Percentiles rank a stretch among this genome's conserved stretches.
Evolutionary conservation across 805 yeast genomes (phyloP).

Genomic region (Nakazawaea holstii): DNA sequence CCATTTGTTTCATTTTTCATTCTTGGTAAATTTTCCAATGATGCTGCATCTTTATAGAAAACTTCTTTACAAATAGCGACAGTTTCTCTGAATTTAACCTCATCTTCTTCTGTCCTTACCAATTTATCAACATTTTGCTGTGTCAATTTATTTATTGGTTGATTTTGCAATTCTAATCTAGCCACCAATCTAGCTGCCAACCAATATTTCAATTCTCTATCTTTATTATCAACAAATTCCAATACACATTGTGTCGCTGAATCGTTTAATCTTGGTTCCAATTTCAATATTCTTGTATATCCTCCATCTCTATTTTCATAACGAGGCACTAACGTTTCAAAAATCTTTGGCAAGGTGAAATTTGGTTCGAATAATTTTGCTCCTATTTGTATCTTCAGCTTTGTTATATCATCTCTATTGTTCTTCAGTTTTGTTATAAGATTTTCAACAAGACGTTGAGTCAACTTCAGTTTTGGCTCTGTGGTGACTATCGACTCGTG

Average conservation of each 20-base stretch:
- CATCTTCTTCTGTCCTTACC: slow-evolving; percentile 46
- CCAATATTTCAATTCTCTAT: slow-evolving; percentile 68
- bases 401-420: slow-evolving; percentile 19
- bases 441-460: slow-evolving; percentile 58
- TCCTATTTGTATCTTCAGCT: slow-evolving; percentile 22
- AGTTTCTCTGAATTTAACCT: slow-evolving; percentile 46
- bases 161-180: slow-evolving; percentile 61
- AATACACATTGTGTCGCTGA: slow-evolving; percentile 84
- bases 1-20: slow-evolving; percentile 17
- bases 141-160: slow-evolving; percentile 49
- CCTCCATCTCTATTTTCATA: slow-evolving; percentile 68
- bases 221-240: slow-evolving; percentile 66
- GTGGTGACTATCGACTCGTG: slow-evolving; percentile 72
- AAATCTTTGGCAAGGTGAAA: slow-evolving; percentile 55
- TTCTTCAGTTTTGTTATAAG: slow-evolving; percentile 55
- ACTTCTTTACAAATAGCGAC: slow-evolving; percentile 52
- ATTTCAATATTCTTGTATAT: slow-evolving; percentile 74
- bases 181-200: slow-evolving; percentile 79
- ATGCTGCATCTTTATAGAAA: slow-evolving; percentile 30
- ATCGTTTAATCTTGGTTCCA: slow-evolving; percentile 87
- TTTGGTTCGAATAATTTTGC: slow-evolving; percentile 44
- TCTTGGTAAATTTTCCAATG: slow-evolving; percentile 23
- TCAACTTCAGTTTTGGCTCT: slow-evolving; percentile 67
- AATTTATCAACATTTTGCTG: slow-evolving; percentile 50
- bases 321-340: slow-evolving; percentile 58